Percentiles rank a stretch among this genome's conserved stretches.
Conservation (phyloP, 2,329 filamentous ascomycete genomes). For the Talaromyces funiculosus region DNA sequence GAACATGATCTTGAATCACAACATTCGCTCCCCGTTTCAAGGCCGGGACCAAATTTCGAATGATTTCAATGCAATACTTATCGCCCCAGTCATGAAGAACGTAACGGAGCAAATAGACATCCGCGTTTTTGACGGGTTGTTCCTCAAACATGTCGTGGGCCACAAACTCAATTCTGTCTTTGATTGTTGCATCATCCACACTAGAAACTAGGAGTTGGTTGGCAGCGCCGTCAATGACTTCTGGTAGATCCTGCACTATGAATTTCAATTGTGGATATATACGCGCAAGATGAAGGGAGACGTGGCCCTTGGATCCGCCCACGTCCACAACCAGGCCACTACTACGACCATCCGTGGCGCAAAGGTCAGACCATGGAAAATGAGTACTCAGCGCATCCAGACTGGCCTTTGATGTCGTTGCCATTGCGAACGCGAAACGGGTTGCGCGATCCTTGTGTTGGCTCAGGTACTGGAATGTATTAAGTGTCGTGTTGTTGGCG, state of each 20-base stretch:
- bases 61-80: constrained; percentile 31
- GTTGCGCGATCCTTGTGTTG: constrained; percentile 9
- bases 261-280: constrained; percentile 49
- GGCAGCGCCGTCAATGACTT: constrained; percentile 16
- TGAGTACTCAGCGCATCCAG: constrained; percentile 2
- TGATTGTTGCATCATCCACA: background rate
- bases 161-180: background rate
- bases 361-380: constrained; percentile 5
- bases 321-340: constrained; percentile 14
- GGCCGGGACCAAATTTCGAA: constrained; percentile 27
- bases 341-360: background rate
- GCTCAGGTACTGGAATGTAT: constrained; percentile 11
- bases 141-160: constrained; percentile 14
- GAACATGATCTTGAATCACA: constrained; percentile 16
- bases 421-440: constrained; percentile 13
- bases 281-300: constrained; percentile 50
- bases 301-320: constrained; percentile 54
- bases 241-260: constrained; percentile 47
- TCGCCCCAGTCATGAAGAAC: constrained; percentile 40
- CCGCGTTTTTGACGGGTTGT: constrained; percentile 27
- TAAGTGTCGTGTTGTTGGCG: constrained; percentile 11
- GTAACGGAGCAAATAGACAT: constrained; percentile 34
- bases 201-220: background rate
- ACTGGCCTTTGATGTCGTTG: constrained; percentile 9
- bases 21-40: constrained; percentile 14